Evolutionary conservation across 2,329 filamentous ascomycete genomes (phyloP), one percentile per base, ranked within the genome.

Genomic region (Ustulina deusta): DNA sequence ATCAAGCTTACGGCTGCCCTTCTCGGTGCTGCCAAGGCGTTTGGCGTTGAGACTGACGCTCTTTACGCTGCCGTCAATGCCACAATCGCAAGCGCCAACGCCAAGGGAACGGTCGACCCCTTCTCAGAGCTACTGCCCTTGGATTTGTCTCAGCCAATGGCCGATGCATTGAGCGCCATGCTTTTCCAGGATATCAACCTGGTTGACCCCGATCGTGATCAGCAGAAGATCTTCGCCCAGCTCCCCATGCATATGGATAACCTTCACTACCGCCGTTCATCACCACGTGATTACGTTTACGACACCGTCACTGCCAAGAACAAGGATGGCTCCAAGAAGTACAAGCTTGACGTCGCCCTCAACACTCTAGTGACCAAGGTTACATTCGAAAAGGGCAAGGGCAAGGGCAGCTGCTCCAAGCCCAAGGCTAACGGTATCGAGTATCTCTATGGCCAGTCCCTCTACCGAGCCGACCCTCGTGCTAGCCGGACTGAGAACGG

Each of bases 241-340:
- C 84, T 91, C 2, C 88, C 89, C 4, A 75, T 90, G 32, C 81
- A 83, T 0, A 84, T 86, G 68, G 79, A 83, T 20, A 77, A 83
- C 20, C 81, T 78, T 57, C 81, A 83, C 55, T 87, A 89, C 36
- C 85, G 80, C 46, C 85, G 87, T 15, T 91, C 55, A 74, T 87
- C 70, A 75, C 81, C 55, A 80, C 81, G 81, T 15, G 82, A 84
- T 67, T 84, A 83, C 11, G 79, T 80, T 65, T 82, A 84, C 73
- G 68, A 72, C 5, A 67, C 72, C 1, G 73, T 71, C 20, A 75
- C 61, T 15, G 73, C 74, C 4, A 71, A 57, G 29, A 73, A 75
- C 63, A 22, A 25, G 10, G 81, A 87, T 66, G 86, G 86, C 42
- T 81, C 80, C 42, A 84, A 85, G 74, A 84, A 79, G 69, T 89